Percentiles rank a stretch among this genome's conserved stretches.
Evolutionary conservation across 192 early-diverging fungal species (phyloP).

Genomic region (Funneliformis mosseae): DNA sequence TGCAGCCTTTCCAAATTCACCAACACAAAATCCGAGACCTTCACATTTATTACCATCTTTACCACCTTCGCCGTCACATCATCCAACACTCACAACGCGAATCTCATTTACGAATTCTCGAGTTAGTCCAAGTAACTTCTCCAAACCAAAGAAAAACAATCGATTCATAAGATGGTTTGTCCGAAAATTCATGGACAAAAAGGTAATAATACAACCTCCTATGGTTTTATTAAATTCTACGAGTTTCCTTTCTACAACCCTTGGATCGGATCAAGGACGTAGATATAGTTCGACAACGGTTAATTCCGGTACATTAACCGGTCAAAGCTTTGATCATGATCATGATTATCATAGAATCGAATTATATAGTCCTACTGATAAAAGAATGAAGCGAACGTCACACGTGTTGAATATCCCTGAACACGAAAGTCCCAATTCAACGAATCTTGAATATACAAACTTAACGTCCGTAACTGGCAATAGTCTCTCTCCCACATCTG

Average conservation of each 20-base stretch:
- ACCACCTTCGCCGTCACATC: background rate
- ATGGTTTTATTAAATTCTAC: background rate
- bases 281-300: background rate
- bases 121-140: background rate
- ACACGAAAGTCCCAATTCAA: background rate
- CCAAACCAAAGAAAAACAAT: background rate
- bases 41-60: background rate
- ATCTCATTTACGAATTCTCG: too few relatives aligned
- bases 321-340: slow-evolving; percentile 10
- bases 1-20: background rate
- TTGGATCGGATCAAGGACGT: background rate
- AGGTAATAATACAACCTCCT: background rate
- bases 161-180: slow-evolving; percentile 19
- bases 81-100: too few relatives aligned
- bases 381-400: slow-evolving; percentile 2
- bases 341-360: background rate
- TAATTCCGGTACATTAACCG: background rate
- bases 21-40: background rate
- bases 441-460: background rate
- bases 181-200: background rate
- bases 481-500: too few relatives aligned
- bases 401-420: too few relatives aligned
- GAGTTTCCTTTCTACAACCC: background rate
- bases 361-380: background rate
- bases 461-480: background rate